Evolutionary conservation across 2,329 filamentous ascomycete species (phyloP), one percentile per base, ranked within the genome.

Genomic region (Emmonsia crescens): DNA sequence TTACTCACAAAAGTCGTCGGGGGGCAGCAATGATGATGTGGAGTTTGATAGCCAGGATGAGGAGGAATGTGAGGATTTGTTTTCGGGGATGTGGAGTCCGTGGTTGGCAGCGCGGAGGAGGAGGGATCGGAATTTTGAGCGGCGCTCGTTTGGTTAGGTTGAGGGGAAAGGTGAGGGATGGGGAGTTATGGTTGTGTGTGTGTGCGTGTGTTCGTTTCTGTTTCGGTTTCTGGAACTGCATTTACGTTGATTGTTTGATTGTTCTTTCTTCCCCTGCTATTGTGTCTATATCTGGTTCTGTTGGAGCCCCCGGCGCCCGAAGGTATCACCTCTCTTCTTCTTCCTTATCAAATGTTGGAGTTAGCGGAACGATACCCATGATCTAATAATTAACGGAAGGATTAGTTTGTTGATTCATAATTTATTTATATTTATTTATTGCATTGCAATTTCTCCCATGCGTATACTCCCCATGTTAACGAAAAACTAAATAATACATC

Each of bases 21-120:
- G 9, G 56, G 36, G 38, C 67, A 14, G 46, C 42, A 63, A 44
- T 65, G 67, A 14, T 44, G 73, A 76, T n/a, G 64, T 83, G 2
- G 80, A 85, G 67, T 87, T 87, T 68, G 84, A 87, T 68, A 83
- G 80, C 62, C 81, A 86, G 72, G 84, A 87, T 69, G 84, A 87
- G 68, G 84, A 86, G 63, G 84, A 87, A 72, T 86, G 84, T 63
- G 84, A 87, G 71, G 84, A 86, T 70, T 65, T 87, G 36, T 87
- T 87, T 68, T 77, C 82, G 19, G 84, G 84, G 0, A 76, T 84
- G 24, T 87, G 84, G 84, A 85, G 76, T 63, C 78, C 80, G 19
- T 76, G 78, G 62, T 67, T 83, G 60, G 84, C 84, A 48, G 73
- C 70, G 49, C 69, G 73, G 16, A 67, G 67, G 72, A 76, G 74